phyloP scores from a whole-genome alignment of 2,329 filamentous ascomycete genomes.

The Colletotrichum brevisporum region DNA sequence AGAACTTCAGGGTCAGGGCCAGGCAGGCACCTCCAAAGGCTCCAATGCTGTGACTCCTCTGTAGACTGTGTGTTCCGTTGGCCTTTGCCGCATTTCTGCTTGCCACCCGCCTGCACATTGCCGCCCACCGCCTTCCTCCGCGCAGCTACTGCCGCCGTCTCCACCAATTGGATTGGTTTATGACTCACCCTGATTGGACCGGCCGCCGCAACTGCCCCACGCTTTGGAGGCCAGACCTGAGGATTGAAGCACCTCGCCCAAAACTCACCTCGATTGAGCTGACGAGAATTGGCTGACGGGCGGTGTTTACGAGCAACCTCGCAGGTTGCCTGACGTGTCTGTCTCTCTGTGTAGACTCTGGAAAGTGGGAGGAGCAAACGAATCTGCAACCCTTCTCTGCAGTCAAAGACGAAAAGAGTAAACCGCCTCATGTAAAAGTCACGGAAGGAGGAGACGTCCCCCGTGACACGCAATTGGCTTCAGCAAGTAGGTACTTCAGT shows the following conservation, averaged over 20 bases:
- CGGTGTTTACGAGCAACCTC: no score
- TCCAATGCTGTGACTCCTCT: background rate
- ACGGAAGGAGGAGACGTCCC: no score
- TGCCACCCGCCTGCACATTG: slow-evolving; percentile 2
- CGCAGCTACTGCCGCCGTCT: slow-evolving; percentile 10
- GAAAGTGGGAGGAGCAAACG: no score
- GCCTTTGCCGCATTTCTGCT: background rate
- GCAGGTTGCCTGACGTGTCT: no score
- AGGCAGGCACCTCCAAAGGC: no score
- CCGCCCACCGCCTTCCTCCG: slow-evolving; percentile 20
- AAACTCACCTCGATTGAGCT: background rate
- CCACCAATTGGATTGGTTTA: slow-evolving; percentile 23
- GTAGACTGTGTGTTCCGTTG: background rate
- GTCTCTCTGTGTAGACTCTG: no score
- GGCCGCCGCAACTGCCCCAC: background rate
- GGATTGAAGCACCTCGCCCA: background rate
- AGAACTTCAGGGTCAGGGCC: no score
- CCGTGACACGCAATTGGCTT: slow-evolving; percentile 4
- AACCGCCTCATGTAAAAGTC: no score
- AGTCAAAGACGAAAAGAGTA: no score
- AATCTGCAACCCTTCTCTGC: no score
- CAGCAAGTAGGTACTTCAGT: no score
- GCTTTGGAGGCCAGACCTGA: background rate
- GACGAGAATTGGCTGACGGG: background rate
- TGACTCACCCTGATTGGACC: slow-evolving; percentile 27